These are phyloP conservation scores for Gardenia jasminoides DNA, from an alignment of 257 asterid species.

Conservation along the genomic window DNA sequence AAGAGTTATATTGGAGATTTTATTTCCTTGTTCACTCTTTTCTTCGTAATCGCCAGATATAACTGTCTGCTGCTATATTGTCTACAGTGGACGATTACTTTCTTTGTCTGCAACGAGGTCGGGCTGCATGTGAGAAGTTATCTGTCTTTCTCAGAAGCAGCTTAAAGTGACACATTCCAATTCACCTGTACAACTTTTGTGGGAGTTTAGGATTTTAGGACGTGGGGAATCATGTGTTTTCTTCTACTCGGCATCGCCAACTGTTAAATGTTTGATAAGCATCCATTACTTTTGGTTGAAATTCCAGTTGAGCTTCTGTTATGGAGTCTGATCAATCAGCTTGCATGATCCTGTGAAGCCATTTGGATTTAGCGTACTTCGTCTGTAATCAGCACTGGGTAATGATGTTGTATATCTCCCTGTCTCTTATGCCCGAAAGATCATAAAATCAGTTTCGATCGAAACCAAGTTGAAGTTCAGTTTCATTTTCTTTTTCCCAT, in stretches of 20 bases:
- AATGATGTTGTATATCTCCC: background rate
- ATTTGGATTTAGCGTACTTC: background rate
- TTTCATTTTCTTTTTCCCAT: background rate
- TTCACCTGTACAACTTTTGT: conserved; percentile 19
- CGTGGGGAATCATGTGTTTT: background rate
- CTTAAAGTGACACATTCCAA: conserved; percentile 41
- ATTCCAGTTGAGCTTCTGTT: background rate
- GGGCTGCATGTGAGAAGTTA: conserved; percentile 61
- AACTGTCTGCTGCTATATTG: background rate
- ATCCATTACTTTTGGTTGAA: background rate
- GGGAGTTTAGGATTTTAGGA: background rate
- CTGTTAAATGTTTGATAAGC: background rate
- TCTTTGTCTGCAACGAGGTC: conserved; percentile 67
- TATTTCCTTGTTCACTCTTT: no score
- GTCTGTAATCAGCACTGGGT: background rate
- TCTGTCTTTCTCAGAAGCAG: conserved; percentile 75
- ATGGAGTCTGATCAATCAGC: background rate
- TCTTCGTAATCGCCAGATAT: background rate
- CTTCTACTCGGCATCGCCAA: background rate
- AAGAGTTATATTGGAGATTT: no score
- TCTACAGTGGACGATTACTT: conserved; percentile 68
- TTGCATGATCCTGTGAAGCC: background rate
- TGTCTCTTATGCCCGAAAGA: background rate
- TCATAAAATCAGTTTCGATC: background rate
- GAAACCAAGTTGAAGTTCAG: background rate